These are phyloP conservation scores for Letharia lupina DNA, from an alignment of 495 filamentous ascomycete genomes.

Conservation along the genomic window DNA sequence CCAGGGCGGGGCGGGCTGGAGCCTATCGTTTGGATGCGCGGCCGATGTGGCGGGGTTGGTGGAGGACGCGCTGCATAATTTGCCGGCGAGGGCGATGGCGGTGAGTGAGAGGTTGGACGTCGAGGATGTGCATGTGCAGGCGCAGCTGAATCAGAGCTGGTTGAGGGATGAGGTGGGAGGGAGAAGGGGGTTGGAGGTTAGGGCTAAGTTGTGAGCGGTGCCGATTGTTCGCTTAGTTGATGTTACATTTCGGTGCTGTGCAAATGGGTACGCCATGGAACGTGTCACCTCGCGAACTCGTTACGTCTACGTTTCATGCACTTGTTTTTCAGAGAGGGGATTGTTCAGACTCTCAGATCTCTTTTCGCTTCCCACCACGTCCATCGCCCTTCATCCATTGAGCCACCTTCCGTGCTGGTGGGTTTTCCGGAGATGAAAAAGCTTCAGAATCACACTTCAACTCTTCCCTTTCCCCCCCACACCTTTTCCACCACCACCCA, in stretches of 20 bases:
- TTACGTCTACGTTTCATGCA: too few species aligned
- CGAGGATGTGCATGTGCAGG: constrained; percentile 5
- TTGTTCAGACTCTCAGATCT: too few species aligned
- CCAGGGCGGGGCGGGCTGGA: constrained; percentile 42
- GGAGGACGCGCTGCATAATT: constrained; percentile 29
- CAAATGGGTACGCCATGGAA: too few species aligned
- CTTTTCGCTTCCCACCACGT: too few species aligned
- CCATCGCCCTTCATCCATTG: too few species aligned
- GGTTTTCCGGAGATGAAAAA: too few species aligned
- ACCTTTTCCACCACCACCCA: background rate
- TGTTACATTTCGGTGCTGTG: too few species aligned
- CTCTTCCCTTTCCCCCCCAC: background rate
- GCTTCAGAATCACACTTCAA: too few species aligned
- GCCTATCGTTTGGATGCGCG: constrained; percentile 39
- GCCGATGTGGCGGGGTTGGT: constrained; percentile 33
- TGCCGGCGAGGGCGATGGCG: constrained; percentile 15
- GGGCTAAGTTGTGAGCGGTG: background rate
- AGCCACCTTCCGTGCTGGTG: too few species aligned
- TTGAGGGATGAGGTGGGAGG: background rate
- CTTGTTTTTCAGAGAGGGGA: too few species aligned
- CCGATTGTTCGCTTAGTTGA: background rate
- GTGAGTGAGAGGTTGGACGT: background rate
- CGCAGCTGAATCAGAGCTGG: constrained; percentile 4
- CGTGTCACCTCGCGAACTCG: too few species aligned
- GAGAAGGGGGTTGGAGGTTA: background rate